Conservation (phyloP, 352 stramenopile genomes). For the Globisporangium perplexum region DNA sequence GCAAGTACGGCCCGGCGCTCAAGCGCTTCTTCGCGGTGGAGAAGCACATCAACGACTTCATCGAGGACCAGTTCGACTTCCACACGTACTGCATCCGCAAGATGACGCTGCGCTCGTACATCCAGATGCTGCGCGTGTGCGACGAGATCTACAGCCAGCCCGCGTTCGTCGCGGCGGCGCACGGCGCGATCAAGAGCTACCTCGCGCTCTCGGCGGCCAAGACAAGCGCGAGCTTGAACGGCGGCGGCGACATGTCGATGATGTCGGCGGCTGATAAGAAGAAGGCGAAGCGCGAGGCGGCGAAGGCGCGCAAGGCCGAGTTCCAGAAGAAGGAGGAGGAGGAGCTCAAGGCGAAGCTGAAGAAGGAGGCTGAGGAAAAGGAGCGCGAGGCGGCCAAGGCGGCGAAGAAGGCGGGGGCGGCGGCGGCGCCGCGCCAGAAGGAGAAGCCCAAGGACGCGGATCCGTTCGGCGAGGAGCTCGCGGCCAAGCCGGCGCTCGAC, state of each 20-base stretch:
- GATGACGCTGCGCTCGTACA: slow-evolving; percentile 95
- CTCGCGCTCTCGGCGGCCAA: slow-evolving; percentile 79
- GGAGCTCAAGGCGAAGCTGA: slow-evolving; percentile 60
- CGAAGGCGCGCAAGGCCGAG: slow-evolving; percentile 85
- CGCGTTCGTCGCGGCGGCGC: slow-evolving; percentile 86
- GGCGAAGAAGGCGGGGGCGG: slow-evolving; percentile 49
- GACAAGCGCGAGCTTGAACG: slow-evolving; percentile 23
- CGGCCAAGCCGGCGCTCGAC: slow-evolving; percentile 55
- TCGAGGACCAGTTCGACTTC: slow-evolving; percentile 99
- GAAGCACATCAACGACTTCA: slow-evolving; percentile 97
- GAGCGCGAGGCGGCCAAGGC: slow-evolving; percentile 60
- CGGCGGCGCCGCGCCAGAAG: slow-evolving; percentile 30
- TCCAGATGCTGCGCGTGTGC: slow-evolving; percentile 93
- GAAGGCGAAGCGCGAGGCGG: slow-evolving; percentile 85
- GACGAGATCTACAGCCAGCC: slow-evolving; percentile 89
- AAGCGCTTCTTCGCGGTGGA: slow-evolving; percentile 95
- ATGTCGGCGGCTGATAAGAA: slow-evolving; percentile 93
- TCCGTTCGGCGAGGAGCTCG: slow-evolving; percentile 65
- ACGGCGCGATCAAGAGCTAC: slow-evolving; percentile 89
- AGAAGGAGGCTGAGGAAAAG: slow-evolving; percentile 76
- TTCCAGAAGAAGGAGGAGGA: slow-evolving; percentile 86
- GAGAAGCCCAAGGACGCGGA: slow-evolving; percentile 59
- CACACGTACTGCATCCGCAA: slow-evolving; percentile 98
- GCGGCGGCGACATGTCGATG: slow-evolving; percentile 71
- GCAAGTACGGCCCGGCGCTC: slow-evolving; percentile 81